A percentile compares a stretch with the other conserved stretches of the same genome.
Evolutionary conservation across 805 yeast genomes (phyloP).

Genomic region (Starmerella vaccinii): DNA sequence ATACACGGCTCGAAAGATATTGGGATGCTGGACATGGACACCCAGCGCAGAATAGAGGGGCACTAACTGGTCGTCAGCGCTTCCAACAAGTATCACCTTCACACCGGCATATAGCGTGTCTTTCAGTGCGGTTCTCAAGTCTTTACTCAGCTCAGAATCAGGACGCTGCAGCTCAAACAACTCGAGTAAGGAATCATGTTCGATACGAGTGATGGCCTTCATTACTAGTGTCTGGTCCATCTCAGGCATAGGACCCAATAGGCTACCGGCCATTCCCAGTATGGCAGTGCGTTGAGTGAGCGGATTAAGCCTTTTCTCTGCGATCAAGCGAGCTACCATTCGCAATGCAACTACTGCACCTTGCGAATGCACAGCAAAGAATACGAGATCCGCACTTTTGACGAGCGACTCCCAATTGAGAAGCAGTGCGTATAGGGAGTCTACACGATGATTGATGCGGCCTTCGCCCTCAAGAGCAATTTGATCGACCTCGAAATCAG

Average conservation of each 20-base stretch:
- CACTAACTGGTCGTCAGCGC: constrained; percentile 86
- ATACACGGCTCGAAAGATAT: constrained; percentile 78
- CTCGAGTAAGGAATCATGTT: constrained; percentile 75
- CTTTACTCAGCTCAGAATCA: constrained; percentile 59
- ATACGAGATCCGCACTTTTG: constrained; percentile 64
- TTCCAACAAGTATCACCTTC: constrained; percentile 73
- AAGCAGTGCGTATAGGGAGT: constrained; percentile 62
- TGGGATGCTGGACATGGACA: constrained; percentile 76
- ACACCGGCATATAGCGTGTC: constrained; percentile 58
- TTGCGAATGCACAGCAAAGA: constrained; percentile 89
- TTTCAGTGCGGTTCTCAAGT: constrained; percentile 56
- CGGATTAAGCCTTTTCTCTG: constrained; percentile 39
- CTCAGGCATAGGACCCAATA: constrained; percentile 89
- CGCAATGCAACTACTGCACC: constrained; percentile 88
- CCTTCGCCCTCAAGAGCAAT: constrained; percentile 94
- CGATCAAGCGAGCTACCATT: constrained; percentile 61
- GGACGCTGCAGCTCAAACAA: constrained; percentile 79
- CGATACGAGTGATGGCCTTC: constrained; percentile 83
- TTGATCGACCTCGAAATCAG: constrained; percentile 57
- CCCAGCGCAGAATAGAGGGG: constrained; percentile 85
- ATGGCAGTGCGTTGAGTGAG: constrained; percentile 49
- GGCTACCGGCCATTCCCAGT: constrained; percentile 91
- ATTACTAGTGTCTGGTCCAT: constrained; percentile 73
- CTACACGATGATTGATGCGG: constrained; percentile 74
- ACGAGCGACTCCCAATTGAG: constrained; percentile 54